phyloP scores from a whole-genome alignment of 225 moss, liverwort and hornwort species.

The Thuidium tamariscinum region DNA sequence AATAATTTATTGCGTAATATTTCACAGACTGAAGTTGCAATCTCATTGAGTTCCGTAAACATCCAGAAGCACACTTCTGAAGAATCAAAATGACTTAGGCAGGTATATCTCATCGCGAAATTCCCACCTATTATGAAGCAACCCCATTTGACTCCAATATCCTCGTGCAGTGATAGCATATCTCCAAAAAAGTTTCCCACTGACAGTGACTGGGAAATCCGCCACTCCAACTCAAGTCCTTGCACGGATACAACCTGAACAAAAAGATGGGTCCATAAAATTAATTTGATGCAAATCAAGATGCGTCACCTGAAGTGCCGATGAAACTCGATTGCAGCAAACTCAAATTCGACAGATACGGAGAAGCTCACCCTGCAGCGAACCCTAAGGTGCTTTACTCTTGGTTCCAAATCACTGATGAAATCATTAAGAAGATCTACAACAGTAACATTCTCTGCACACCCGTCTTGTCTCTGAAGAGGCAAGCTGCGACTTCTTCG shows the following conservation, averaged over 20 bases:
- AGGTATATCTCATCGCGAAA: neutral
- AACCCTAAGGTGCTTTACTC: constrained; percentile 8
- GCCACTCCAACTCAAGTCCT: constrained; percentile 52
- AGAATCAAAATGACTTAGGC: neutral
- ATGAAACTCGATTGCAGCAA: neutral
- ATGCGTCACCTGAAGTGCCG: neutral
- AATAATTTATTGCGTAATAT: neutral
- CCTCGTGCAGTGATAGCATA: neutral
- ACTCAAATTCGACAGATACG: neutral
- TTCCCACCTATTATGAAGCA: constrained; percentile 37
- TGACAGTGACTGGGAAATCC: neutral
- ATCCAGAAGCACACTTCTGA: neutral
- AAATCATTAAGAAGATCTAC: constrained; percentile 23
- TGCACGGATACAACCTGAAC: constrained; percentile 52
- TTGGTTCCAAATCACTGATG: constrained; percentile 8
- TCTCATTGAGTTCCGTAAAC: neutral
- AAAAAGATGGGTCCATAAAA: neutral
- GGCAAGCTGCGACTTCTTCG: neutral
- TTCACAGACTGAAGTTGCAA: neutral
- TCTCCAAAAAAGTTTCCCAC: neutral
- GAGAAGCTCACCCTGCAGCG: constrained; percentile 30
- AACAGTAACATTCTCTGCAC: neutral
- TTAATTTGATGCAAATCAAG: neutral
- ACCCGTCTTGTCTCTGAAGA: neutral
- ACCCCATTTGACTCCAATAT: constrained; percentile 15